Percentiles rank a stretch among this genome's conserved stretches.
Evolutionary conservation across 2,329 filamentous ascomycete species (phyloP).

Genomic region (Microsporum ferrugineum): DNA sequence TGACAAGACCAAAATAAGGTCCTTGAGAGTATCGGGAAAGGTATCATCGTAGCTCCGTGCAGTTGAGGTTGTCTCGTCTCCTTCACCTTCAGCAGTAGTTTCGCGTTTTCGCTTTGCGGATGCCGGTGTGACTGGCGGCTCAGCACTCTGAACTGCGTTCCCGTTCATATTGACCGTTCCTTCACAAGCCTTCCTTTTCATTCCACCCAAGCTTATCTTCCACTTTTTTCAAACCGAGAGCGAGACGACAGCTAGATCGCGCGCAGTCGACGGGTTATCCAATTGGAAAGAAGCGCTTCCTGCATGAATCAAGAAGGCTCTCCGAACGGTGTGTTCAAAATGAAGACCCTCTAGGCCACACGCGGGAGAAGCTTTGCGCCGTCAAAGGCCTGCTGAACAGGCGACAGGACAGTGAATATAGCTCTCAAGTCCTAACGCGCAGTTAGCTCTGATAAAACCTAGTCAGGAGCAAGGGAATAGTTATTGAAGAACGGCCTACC

Average conservation of each 20-base stretch:
- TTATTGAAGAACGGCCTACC: neutral
- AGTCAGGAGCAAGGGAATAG: neutral
- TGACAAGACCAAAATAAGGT: conserved; percentile 25
- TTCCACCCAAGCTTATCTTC: neutral
- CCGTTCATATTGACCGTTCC: conserved; percentile 27
- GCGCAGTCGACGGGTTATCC: neutral
- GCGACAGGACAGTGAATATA: neutral
- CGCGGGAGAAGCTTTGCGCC: neutral
- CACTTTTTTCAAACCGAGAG: neutral
- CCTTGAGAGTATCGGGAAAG: conserved; percentile 27
- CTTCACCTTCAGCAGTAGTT: conserved; percentile 14
- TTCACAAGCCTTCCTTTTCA: conserved; percentile 23
- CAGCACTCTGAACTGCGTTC: conserved; percentile 15
- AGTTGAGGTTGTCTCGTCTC: conserved; percentile 16
- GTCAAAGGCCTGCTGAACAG: no score
- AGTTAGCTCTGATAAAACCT: neutral
- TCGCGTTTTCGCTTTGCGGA: conserved; percentile 34
- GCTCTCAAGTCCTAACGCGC: neutral
- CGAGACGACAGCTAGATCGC: neutral
- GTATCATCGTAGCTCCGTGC: conserved; percentile 17
- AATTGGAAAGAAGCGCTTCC: neutral
- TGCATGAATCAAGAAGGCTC: neutral
- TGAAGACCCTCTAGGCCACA: neutral
- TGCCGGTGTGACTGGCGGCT: conserved; percentile 23
- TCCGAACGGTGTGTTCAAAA: no score